These are phyloP conservation scores for Blepharisma stoltei DNA, from an alignment of 73 alveolate genomes.

Conservation along the genomic window DNA sequence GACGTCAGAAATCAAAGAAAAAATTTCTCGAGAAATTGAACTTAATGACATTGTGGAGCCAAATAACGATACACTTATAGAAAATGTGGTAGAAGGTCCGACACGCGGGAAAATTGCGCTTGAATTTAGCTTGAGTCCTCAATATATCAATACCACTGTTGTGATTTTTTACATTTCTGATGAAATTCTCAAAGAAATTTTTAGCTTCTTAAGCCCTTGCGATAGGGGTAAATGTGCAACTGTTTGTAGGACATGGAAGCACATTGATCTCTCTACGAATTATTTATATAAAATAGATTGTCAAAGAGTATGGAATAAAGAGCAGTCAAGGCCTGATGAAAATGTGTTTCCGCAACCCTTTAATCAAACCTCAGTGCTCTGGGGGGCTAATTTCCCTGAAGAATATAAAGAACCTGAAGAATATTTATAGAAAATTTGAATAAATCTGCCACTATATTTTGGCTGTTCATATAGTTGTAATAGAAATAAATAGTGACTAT, in stretches of 20 bases:
- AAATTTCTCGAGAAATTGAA: not conserved
- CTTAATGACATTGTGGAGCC: not conserved
- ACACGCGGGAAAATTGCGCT: not conserved
- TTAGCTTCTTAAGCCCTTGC: not conserved
- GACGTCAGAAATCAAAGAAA: not conserved
- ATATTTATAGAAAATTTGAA: too few relatives aligned
- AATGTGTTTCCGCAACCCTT: not conserved
- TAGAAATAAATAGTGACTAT: too few relatives aligned
- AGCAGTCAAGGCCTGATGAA: not conserved
- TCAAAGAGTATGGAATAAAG: not conserved
- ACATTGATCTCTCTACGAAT: not conserved
- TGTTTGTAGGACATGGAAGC: conserved; percentile 12
- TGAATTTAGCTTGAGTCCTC: conserved; percentile 25
- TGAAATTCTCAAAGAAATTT: conserved; percentile 21
- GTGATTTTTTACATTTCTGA: not conserved
- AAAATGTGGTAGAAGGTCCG: not conserved
- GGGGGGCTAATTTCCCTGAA: not conserved
- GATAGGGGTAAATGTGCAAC: not conserved
- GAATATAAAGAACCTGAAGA: not conserved
- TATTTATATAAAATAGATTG: conserved; percentile 27
- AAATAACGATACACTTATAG: not conserved
- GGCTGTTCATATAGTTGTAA: too few relatives aligned
- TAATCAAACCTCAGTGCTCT: not conserved
- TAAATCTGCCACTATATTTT: too few relatives aligned
- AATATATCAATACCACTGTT: not conserved